Percentiles rank a stretch among this genome's conserved stretches.
Evolutionary conservation across 345 rosid genomes (phyloP).

Genomic region (Carallia brachiata): DNA sequence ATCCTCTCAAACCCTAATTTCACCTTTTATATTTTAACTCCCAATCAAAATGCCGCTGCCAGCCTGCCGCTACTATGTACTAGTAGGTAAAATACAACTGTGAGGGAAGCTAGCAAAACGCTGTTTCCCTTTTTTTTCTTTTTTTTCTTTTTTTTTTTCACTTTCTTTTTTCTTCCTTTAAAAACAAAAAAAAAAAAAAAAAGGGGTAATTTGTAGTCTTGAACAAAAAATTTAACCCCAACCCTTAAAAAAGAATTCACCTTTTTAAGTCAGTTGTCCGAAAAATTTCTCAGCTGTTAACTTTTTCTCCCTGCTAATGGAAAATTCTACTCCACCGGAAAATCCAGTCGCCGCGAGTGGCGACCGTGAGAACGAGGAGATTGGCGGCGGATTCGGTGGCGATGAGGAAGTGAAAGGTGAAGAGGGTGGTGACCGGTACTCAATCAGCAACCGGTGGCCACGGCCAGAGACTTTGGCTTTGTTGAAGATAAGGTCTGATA

Average conservation of each 20-base stretch:
- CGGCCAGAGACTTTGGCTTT: conserved; percentile 26
- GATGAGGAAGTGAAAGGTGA: conserved; percentile 28
- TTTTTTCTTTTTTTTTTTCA: background rate
- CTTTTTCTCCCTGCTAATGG: conserved; percentile 27
- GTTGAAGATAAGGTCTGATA: conserved; percentile 29
- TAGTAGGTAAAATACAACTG: too few relatives aligned
- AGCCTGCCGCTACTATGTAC: too few relatives aligned
- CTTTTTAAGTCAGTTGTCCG: conserved; percentile 5
- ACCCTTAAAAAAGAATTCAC: conserved; percentile 21
- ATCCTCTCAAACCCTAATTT: conserved; percentile 30
- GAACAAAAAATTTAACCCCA: conserved; percentile 11
- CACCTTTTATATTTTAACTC: conserved; percentile 14
- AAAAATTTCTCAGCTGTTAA: conserved; percentile 24
- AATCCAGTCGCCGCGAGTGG: conserved; percentile 18
- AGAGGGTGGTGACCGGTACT: conserved; percentile 42
- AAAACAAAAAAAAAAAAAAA: background rate
- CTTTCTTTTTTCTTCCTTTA: background rate
- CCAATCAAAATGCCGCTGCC: too few relatives aligned
- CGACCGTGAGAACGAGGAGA: conserved; percentile 22
- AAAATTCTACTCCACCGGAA: conserved; percentile 34
- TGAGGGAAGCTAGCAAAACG: conserved; percentile 4
- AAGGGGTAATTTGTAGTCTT: background rate
- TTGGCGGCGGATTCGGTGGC: conserved; percentile 9
- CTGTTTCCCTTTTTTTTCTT: background rate
- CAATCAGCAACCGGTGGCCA: conserved; percentile 30